Conservation (phyloP, 371 early-diverging fungal species). For the Sporodiniella umbellata region DNA sequence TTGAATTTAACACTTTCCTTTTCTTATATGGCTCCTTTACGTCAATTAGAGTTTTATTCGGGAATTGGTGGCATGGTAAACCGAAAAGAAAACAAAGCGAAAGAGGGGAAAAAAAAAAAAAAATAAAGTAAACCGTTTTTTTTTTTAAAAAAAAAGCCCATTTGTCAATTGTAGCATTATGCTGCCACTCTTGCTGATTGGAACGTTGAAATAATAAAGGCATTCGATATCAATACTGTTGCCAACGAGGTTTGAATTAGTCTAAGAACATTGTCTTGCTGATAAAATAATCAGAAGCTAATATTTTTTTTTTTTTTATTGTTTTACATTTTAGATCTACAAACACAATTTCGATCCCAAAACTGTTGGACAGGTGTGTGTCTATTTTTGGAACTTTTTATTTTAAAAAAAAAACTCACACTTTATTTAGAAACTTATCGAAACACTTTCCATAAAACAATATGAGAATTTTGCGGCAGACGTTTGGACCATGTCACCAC, state of each 20-base stretch:
- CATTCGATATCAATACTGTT: constrained; percentile 79
- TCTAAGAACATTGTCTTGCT: neutral
- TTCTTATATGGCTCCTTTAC: constrained; percentile 21
- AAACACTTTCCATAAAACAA: constrained; percentile 57
- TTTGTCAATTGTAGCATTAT: too few relatives aligned
- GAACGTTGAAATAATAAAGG: constrained; percentile 59
- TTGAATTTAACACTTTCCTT: neutral
- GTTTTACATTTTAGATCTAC: constrained; percentile 44
- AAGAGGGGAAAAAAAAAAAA: neutral
- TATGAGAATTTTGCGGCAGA: constrained; percentile 67
- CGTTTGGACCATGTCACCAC: constrained; percentile 84
- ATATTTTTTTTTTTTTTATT: neutral
- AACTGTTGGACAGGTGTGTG: constrained; percentile 55
- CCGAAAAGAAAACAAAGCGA: too few relatives aligned
- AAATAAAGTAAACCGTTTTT: neutral
- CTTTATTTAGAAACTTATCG: constrained; percentile 56
- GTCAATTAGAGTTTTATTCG: constrained; percentile 66
- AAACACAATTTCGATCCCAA: constrained; percentile 70
- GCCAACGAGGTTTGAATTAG: constrained; percentile 63
- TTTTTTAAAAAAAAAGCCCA: too few relatives aligned
- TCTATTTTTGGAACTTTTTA: constrained; percentile 1
- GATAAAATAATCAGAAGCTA: too few relatives aligned
- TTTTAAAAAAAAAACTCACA: neutral
- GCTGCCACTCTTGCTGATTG: constrained; percentile 60
- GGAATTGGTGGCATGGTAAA: constrained; percentile 74